These are phyloP conservation scores for Allantophomopsis cytisporea DNA, from an alignment of 2,329 filamentous ascomycete genomes.

Conservation along the genomic window DNA sequence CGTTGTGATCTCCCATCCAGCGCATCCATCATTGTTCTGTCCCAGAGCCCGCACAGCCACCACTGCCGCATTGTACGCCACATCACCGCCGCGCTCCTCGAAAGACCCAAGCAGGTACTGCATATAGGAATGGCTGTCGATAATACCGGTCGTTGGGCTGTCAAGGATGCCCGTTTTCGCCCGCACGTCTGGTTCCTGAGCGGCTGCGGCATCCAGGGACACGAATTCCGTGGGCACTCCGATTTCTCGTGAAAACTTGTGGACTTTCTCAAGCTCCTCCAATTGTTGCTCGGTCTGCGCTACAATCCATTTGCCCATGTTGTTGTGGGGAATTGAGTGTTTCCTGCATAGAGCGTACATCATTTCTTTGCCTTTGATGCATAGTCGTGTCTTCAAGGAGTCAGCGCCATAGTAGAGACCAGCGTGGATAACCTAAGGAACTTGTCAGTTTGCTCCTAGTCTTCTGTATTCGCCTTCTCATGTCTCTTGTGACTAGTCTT, in stretches of 20 bases:
- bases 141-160: conserved; percentile 74
- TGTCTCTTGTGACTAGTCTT: too few relatives aligned
- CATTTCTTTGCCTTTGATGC: conserved; percentile 61
- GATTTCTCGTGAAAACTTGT: conserved; percentile 26
- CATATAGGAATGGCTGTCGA: conserved; percentile 83
- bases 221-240: conserved; percentile 65
- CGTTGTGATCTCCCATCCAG: conserved; percentile 58
- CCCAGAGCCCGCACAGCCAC: conserved; percentile 29
- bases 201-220: conserved; percentile 40
- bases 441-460: not conserved
- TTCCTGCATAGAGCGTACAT: conserved; percentile 66
- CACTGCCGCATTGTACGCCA: conserved; percentile 58
- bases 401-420: conserved; percentile 69
- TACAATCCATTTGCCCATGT: conserved; percentile 88
- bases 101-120: conserved; percentile 63
- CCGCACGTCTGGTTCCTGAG: conserved; percentile 61
- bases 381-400: conserved; percentile 73
- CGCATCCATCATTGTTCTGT: conserved; percentile 23
- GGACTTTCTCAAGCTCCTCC: conserved; percentile 31
- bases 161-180: conserved; percentile 67
- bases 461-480: not conserved
- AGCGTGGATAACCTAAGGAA: conserved; percentile 72
- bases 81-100: conserved; percentile 61
- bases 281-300: conserved; percentile 62
- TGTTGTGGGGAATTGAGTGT: conserved; percentile 54